Percentiles rank a stretch among this genome's conserved stretches.
Evolutionary conservation across 2,329 filamentous ascomycete genomes (phyloP).

Genomic region (Colletotrichum gloeosporioides): DNA sequence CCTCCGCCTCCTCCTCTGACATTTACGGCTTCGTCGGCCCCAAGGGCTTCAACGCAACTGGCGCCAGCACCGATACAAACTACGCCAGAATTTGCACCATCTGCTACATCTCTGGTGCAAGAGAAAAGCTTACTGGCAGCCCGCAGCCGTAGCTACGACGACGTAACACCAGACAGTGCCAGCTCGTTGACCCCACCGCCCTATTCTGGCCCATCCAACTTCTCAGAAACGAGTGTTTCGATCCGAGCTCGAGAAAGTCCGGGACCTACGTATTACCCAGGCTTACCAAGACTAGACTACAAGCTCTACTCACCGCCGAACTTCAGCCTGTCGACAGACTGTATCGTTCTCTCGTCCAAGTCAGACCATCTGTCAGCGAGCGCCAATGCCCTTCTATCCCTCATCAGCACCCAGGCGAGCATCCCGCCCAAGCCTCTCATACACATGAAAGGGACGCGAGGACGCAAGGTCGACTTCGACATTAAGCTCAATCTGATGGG

Average conservation of each 20-base stretch:
- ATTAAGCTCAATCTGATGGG: slow-evolving; percentile 61
- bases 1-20: neutral
- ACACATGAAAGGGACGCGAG: slow-evolving; percentile 51
- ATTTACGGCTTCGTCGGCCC: neutral
- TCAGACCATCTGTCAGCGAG: slow-evolving; percentile 54
- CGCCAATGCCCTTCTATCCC: slow-evolving; percentile 46
- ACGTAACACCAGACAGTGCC: neutral
- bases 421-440: slow-evolving; percentile 62
- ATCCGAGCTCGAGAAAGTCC: slow-evolving; percentile 16
- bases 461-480: slow-evolving; percentile 54
- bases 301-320: slow-evolving; percentile 57
- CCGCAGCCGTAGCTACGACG: neutral
- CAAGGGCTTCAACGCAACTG: neutral
- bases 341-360: slow-evolving; percentile 50
- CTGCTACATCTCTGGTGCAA: neutral
- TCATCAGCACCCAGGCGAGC: slow-evolving; percentile 53
- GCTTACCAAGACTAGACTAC: slow-evolving; percentile 55
- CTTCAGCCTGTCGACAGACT: slow-evolving; percentile 56
- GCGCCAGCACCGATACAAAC: neutral
- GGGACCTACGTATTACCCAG: slow-evolving; percentile 45
- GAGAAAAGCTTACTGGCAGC: neutral
- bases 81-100: neutral
- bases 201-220: slow-evolving; percentile 37
- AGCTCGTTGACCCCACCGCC: slow-evolving; percentile 31
- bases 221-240: slow-evolving; percentile 13